phyloP scores from a whole-genome alignment of 306 rosid genomes.

The Cucumis cinereus region DNA sequence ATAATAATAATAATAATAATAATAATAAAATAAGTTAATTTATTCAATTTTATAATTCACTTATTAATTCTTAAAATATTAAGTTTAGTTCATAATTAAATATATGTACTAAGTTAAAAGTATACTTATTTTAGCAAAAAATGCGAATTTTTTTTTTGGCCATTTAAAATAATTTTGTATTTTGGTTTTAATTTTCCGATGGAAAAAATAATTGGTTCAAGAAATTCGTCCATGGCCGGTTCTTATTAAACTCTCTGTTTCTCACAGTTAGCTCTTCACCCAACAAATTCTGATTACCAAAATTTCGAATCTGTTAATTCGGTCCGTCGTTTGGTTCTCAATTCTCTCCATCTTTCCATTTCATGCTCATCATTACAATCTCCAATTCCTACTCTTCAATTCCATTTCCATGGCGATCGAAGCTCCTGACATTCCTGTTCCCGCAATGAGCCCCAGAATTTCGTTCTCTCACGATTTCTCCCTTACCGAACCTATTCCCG shows the following conservation, averaged over 20 bases:
- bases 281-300: neutral
- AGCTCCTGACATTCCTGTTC: slow-evolving; percentile 38
- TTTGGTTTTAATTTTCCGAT: too few species aligned
- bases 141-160: too few species aligned
- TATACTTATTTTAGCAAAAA: too few species aligned
- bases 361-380: neutral
- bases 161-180: too few species aligned
- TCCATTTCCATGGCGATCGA: slow-evolving; percentile 41
- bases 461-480: slow-evolving; percentile 73
- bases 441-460: slow-evolving; percentile 51
- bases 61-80: too few species aligned
- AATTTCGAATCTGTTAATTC: neutral
- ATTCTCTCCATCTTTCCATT: neutral
- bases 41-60: too few species aligned
- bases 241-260: neutral
- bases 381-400: too few species aligned
- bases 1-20: too few species aligned
- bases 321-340: neutral
- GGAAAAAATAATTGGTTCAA: neutral
- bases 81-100: too few species aligned
- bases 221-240: neutral
- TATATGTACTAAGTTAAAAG: too few species aligned
- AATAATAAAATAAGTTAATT: too few species aligned
- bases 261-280: neutral
- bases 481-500: slow-evolving; percentile 46